Conservation (phyloP, 331 rosid genomes). For the Stylosanthes scabra region DNA sequence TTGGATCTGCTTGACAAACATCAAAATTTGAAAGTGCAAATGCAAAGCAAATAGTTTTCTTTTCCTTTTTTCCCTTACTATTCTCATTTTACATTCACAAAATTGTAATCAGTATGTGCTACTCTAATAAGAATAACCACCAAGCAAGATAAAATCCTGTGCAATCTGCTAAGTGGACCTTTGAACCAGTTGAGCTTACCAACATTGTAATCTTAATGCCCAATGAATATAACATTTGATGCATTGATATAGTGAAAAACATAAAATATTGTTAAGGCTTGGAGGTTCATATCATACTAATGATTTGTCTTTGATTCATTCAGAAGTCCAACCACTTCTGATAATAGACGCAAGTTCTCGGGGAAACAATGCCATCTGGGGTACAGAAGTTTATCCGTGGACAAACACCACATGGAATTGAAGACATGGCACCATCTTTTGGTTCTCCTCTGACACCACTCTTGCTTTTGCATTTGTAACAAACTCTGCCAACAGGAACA, state of each 20-base stretch:
- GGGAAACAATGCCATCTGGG: constrained; percentile 68
- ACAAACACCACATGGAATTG: constrained; percentile 85
- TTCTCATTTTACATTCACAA: background rate
- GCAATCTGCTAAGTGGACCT: background rate
- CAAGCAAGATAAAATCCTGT: background rate
- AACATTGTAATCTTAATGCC: background rate
- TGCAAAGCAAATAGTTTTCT: constrained; percentile 7
- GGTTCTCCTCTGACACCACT: constrained; percentile 56
- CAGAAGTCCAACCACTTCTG: constrained; percentile 75
- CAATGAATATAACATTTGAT: background rate
- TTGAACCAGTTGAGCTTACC: background rate
- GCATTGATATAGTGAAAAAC: constrained; percentile 3
- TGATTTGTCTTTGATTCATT: constrained; percentile 15
- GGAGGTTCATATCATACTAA: background rate
- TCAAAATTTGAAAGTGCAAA: background rate
- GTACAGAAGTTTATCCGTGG: constrained; percentile 65
- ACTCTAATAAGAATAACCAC: background rate
- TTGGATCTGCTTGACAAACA: background rate
- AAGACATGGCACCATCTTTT: constrained; percentile 57
- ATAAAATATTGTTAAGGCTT: background rate
- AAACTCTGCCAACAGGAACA: constrained; percentile 63
- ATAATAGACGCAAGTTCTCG: constrained; percentile 65
- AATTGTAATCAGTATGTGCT: background rate
- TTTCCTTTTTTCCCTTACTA: background rate
- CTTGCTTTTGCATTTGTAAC: constrained; percentile 64